Base-by-base conservation (phyloP, 2,329 filamentous ascomycete genomes). In the Pseudogymnoascus sp. region DNA sequence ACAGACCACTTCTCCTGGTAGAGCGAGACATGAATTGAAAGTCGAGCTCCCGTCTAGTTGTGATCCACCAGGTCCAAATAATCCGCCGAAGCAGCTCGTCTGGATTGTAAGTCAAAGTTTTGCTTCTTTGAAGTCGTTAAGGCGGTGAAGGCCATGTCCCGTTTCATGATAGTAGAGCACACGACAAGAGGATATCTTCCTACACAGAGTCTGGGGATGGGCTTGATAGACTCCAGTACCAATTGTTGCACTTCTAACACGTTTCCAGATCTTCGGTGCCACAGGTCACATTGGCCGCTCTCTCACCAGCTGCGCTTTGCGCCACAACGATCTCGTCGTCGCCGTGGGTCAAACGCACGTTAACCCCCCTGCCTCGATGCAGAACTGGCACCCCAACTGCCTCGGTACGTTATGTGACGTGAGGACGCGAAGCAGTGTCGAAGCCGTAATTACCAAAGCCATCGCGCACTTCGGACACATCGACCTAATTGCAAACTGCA, bases 221-320 rank as follows among this genome's bases (percentile, higher is more conserved):
- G 21, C 5, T 63, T 21, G n/a, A 6, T 12, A 21, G 38, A 36
- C 58, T 29, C 59, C 61, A 64, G 42, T 33, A 9, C 9, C 59
- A 25, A 35, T 12, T 41, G 12, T 58, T 33, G 12, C 64, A 25
- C 35, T 12, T 55, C 59, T 66, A 65, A 51, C 12, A 60, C 31
- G 21, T 38, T 64, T 12, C 41, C 64, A 92, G 91, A 81, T 97
- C 61, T 99, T 97, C 75, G 94, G 94, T 58, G 92, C 91, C 58
- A 97, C 92, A n/a, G 94, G 94, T 62, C 94, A 99, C 71, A 96
- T 97, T 81, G 94, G 94, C 63, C 88, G 91, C 60, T 95, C 90
- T 6, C 84, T 97, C 17, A 90, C 93, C 64, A 93, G 94, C 70
- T 86, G 84, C 61, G 91, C 90, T 13, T 81, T 97, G 21, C 80